A percentile compares a stretch with the other conserved stretches of the same genome.
phyloP scores from a whole-genome alignment of 768 basidiomycete species.

The Mycena pura region DNA sequence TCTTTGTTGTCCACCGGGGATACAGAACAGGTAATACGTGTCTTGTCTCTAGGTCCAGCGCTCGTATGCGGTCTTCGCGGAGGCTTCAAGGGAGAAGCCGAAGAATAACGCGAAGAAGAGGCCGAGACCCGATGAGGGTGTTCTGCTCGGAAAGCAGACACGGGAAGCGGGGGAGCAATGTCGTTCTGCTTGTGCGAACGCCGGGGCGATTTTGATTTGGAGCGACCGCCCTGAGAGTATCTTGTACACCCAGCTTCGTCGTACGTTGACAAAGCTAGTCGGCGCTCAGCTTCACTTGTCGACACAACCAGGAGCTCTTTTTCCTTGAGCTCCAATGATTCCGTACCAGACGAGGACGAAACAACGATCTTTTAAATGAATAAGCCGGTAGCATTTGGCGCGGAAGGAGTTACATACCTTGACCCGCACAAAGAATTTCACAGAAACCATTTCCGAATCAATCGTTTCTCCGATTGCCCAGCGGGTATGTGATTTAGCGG shows the following conservation, averaged over 20 bases:
- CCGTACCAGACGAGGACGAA: conserved; percentile 64
- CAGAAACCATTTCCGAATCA: conserved; percentile 64
- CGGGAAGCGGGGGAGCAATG: conserved; percentile 41
- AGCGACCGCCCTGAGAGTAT: conserved; percentile 39
- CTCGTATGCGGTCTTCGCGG: conserved; percentile 73
- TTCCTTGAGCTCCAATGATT: conserved; percentile 73
- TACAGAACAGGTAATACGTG: conserved; percentile 34
- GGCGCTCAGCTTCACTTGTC: conserved; percentile 73
- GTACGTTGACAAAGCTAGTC: conserved; percentile 67
- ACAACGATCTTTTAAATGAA: conserved; percentile 50
- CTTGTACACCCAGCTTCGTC: conserved; percentile 43
- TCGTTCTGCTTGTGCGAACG: conserved; percentile 46
- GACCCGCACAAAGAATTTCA: conserved; percentile 73
- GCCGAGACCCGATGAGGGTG: conserved; percentile 20
- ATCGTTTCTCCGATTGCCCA: conserved; percentile 87
- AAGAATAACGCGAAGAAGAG: conserved; percentile 34
- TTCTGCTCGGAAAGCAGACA: conserved; percentile 44
- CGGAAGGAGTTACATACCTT: conserved; percentile 53
- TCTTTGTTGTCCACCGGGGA: conserved; percentile 7
- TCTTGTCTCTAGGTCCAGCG: conserved; percentile 71
- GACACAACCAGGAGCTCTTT: conserved; percentile 71
- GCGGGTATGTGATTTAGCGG: conserved; percentile 67
- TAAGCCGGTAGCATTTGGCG: conserved; percentile 20
- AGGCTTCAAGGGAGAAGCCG: conserved; percentile 36
- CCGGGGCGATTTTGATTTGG: conserved; percentile 66